Evolutionary conservation across 2,329 filamentous ascomycete genomes (phyloP), one percentile per base, ranked within the genome.

Genomic region (Knufia petricola): DNA sequence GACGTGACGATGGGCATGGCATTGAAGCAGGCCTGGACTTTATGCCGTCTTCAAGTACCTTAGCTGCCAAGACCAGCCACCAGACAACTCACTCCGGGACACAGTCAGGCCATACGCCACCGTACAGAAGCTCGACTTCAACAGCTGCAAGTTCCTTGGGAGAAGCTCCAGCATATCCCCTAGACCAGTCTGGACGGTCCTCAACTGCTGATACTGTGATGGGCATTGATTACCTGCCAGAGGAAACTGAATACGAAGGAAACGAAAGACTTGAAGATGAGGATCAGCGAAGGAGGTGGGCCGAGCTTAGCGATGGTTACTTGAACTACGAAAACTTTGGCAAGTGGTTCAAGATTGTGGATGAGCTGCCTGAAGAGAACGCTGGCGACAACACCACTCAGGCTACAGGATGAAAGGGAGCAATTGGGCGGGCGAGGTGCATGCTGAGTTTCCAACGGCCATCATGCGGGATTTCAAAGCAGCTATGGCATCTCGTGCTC

Each of bases 261-360:
- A 39, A 54, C 26, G 19, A 46, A 39, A 34, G 43, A 41, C 23
- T 50, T 32, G 50, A 52, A 26, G 51, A 57, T 15, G 54, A 56
- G 34, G 46, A 55, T 19, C 51, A 58, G 46, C 54, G 50, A 46
- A 52, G 44, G 21, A 56, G 49, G 41, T 68, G 66, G 65, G 61
- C 65, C 20, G 65, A 62, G 23, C 60, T 70, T 20, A 66, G 66
- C 40, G 60, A 61, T 36, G 56, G 58, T 38, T 42, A 71, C 13
- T n/a, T 44, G 41, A 44, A n/a, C 3, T 44, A 44, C 17, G 41
- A 44, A 13, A 44, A 44, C 17, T 31, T 44, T 31, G 41, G 41
- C 26, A 31, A 44, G 19, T 44, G 26, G 12, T 23, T 44, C 17
- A 32, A n/a, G n/a, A 44, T 44, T n/a, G 28, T 44, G 4, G 41